Conservation (phyloP, 73 alveolate species). For the Tetrahymena elliotti region DNA sequence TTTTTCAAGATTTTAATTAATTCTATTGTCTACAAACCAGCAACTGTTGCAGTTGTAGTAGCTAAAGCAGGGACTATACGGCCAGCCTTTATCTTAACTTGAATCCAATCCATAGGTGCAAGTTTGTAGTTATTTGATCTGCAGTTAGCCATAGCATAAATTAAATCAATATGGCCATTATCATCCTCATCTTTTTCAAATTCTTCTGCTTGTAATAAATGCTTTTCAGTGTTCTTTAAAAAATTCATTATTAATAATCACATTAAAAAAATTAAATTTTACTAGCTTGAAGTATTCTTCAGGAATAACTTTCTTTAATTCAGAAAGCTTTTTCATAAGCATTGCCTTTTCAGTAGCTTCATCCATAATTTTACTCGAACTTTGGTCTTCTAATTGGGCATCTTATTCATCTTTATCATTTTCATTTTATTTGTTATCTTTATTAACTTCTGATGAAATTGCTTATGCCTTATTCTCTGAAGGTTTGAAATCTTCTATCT, state of each 20-base stretch:
- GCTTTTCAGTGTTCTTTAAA: neutral
- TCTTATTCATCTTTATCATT: slow-evolving; percentile 44
- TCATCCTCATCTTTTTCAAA: slow-evolving; percentile 92
- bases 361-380: slow-evolving; percentile 8
- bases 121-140: slow-evolving; percentile 79
- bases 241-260: neutral
- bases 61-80: slow-evolving; percentile 96
- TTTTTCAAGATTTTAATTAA: slow-evolving; percentile 54
- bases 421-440: slow-evolving; percentile 46
- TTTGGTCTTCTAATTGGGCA: slow-evolving; percentile 1
- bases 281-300: neutral
- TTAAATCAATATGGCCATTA: slow-evolving; percentile 88
- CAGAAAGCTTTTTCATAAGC: slow-evolving; percentile 44
- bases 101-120: slow-evolving; percentile 92
- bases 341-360: slow-evolving; percentile 31
- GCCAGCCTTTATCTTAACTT: slow-evolving; percentile 94
- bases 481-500: slow-evolving; percentile 67
- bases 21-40: slow-evolving; percentile 87
- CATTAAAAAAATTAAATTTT: neutral
- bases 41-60: slow-evolving; percentile 93
- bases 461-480: slow-evolving; percentile 74
- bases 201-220: slow-evolving; percentile 53
- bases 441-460: slow-evolving; percentile 68
- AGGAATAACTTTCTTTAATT: slow-evolving; percentile 31
- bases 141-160: slow-evolving; percentile 86